Base-by-base conservation (phyloP, 305 asterid species). In the Rubia balearica region DNA sequence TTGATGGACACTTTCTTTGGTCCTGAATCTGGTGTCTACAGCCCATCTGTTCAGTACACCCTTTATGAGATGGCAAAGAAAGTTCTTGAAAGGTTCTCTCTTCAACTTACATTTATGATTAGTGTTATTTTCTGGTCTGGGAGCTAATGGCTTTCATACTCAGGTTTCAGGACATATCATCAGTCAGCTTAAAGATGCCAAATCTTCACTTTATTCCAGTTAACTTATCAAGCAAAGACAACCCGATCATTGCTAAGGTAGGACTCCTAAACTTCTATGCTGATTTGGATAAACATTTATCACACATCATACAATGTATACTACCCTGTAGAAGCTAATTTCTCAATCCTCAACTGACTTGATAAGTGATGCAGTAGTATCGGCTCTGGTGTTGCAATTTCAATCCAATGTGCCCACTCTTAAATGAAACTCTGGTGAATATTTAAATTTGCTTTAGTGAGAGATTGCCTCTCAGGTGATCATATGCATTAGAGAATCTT, bases 1-100 rank as follows among this genome's bases (percentile, higher is more conserved):
- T 75, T 94, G 78, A 68, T 82, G 1, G 84, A 82, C 56, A 86
- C 95, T 61, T 94, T 94, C 90, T 94, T 85, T 67, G 97, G 99
- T 53, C 84, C 88, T 75, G 74, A 85, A 75, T 86, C 77, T 68
- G 98, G 99, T 67, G 96, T 89, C 30, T 94, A 89, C 85, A 91
- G 99, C 73, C 95, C 98, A 59, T 94, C 99, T 71, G 99, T 91
- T 82, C 98, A 94, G 75, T 85, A 86, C 68, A 89, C 98, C 66
- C 96, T 94, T 46, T 89, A 87, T 77, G 80, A 83, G 73, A 87
- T 91, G 93, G 99, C 87, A 69, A 86, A 87, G 83, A 84, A 86
- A 27, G 90, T 87, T 77, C 98, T 94, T 76, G 84, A 78, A 85
- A 87, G 97, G 99, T 94, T 61, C 57, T 68, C 48, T 30, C 41